Percentiles rank a stretch among this genome's conserved stretches.
Evolutionary conservation across 768 basidiomycete genomes (phyloP).

Genomic region (Boletus fagicola): DNA sequence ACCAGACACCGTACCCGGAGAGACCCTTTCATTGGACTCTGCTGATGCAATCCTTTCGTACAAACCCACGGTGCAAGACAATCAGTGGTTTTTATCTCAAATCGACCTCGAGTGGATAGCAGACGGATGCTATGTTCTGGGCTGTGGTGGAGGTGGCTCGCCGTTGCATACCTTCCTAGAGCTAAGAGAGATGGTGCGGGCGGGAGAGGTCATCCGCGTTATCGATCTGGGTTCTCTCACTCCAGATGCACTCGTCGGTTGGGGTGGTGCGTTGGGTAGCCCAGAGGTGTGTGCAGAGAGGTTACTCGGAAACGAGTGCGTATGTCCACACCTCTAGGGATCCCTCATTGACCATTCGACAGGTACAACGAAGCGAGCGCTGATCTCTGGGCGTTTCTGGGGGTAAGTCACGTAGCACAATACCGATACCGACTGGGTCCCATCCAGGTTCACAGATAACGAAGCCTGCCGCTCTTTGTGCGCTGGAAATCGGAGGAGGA

Average conservation of each 20-base stretch:
- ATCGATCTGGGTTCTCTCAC: constrained; percentile 43
- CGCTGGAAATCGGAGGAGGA: constrained; percentile 42
- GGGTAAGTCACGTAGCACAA: constrained; percentile 14
- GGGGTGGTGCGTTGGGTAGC: constrained; percentile 45
- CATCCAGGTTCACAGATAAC: constrained; percentile 22
- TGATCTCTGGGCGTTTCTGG: constrained; percentile 30
- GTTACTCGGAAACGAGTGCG: constrained; percentile 38
- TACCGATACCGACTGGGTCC: not conserved
- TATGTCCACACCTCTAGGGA: not conserved
- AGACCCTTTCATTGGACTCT: constrained; percentile 14
- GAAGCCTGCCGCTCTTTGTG: constrained; percentile 37
- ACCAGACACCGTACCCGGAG: constrained; percentile 8
- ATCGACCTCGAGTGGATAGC: constrained; percentile 57
- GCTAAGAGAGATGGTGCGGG: constrained; percentile 50
- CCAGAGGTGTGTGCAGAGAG: constrained; percentile 40
- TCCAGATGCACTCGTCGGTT: constrained; percentile 42
- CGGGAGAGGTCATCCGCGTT: constrained; percentile 45
- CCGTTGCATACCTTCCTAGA: constrained; percentile 52
- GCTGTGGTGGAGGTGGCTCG: constrained; percentile 62
- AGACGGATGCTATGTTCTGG: constrained; percentile 61
- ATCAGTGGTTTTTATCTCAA: constrained; percentile 47
- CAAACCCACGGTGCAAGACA: constrained; percentile 36
- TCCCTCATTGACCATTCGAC: not conserved
- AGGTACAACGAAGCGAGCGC: constrained; percentile 36
- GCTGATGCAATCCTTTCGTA: constrained; percentile 35